Evolutionary conservation across 768 basidiomycete species (phyloP).

Genomic region (Lentinula sp.): DNA sequence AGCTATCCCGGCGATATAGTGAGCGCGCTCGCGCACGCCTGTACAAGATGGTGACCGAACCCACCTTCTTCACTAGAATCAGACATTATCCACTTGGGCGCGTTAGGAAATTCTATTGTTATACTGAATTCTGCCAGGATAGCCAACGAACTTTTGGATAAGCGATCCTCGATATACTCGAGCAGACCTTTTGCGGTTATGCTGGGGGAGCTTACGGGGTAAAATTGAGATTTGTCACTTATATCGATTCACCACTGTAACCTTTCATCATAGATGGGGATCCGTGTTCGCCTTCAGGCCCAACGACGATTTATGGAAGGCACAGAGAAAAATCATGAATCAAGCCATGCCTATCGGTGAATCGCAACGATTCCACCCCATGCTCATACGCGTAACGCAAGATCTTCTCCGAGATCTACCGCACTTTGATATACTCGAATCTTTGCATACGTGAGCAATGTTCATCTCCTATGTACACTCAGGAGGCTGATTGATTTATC

Average conservation of each 20-base stretch:
- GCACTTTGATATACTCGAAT: neutral
- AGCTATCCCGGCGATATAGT: conserved; percentile 15
- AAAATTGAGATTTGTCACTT: neutral
- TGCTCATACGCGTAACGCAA: neutral
- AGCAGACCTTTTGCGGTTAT: conserved; percentile 4
- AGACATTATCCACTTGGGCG: conserved; percentile 18
- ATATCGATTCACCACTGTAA: neutral
- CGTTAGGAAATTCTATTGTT: conserved; percentile 1
- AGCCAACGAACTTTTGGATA: conserved; percentile 6
- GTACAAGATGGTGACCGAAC: neutral
- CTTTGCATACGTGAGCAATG: neutral
- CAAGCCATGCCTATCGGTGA: neutral
- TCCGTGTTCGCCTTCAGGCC: neutral
- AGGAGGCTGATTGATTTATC: neutral
- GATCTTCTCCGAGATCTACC: neutral
- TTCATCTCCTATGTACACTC: neutral
- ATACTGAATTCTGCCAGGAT: conserved; percentile 5
- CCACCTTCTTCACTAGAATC: conserved; percentile 8
- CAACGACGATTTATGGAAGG: neutral
- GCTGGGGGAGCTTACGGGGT: conserved; percentile 10
- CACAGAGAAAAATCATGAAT: neutral
- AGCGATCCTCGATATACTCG: conserved; percentile 1
- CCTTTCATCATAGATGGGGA: conserved; percentile 4
- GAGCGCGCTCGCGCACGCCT: neutral
- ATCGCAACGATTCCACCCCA: neutral